Base-by-base conservation (phyloP, 1,139 yeast genomes). In the Pneumocystis sp. region DNA sequence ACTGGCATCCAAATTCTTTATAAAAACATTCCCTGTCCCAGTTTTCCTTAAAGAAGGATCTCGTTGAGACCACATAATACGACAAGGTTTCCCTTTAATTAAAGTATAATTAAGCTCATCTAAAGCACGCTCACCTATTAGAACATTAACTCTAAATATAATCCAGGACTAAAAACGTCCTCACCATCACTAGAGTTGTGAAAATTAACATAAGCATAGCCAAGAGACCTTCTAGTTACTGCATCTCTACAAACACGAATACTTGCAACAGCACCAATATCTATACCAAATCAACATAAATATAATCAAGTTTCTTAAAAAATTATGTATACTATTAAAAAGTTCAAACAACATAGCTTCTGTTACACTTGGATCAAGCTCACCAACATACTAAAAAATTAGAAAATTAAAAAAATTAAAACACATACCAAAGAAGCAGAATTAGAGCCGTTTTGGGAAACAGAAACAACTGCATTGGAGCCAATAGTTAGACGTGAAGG, bases 51-150 rank as follows among this genome's bases (percentile, higher is more conserved):
- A 79, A 70, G 96, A 84, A 70, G 98, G 98, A 78, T 93, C 97
- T 81, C 98, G 89, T 83, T 95, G 98, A 72, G 97, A 90, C 97
- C 97, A 91, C 98, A 95, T 95, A 81, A 93, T 93, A 80, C 99
- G 91, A 81, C 97, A 90, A 74, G 97, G 93, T 76, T 88, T 90
- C 75, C 97, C 97, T 80, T 91, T 93, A 80, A 93, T 85, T 74
- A 85, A 85, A 69, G 90, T 80, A 82, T 93, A 93, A 88, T 93
- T 95, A 80, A 95, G 84, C 79, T 90, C 95, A 76, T 90, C 96
- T 77, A 93, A 82, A 71, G 99, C 98, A 76, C 83, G 86, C 80
- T 87, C 93, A 75, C 71, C 70, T 68, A 42, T 21, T 15, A 29
- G 35, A 15, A 29, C 17, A 44, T 29, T 39, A 63, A 45, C 12